Conservation (phyloP, 208 protist genomes). For the Acanthamoeba polyphaga region DNA sequence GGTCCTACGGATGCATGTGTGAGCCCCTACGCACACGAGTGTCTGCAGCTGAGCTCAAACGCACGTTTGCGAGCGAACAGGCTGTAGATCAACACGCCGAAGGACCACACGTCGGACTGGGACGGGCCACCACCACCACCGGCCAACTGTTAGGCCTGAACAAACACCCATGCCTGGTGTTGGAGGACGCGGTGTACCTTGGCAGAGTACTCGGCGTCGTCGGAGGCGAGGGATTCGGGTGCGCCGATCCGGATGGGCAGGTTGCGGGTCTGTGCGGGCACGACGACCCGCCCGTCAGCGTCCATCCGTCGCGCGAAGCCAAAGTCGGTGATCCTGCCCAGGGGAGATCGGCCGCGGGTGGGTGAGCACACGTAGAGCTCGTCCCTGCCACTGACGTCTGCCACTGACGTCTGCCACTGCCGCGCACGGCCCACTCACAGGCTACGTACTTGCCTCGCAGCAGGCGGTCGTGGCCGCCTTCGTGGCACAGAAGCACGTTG, state of each 20-base stretch:
- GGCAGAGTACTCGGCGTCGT: neutral
- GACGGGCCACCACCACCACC: too few relatives aligned
- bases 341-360: neutral
- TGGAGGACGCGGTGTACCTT: neutral
- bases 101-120: conserved; percentile 62
- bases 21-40: neutral
- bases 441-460: conserved; percentile 18
- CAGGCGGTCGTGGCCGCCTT: neutral
- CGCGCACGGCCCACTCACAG: too few relatives aligned
- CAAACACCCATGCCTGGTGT: neutral
- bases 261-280: neutral
- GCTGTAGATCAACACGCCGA: conserved; percentile 68
- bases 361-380: too few relatives aligned
- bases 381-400: neutral
- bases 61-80: conserved; percentile 53
- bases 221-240: conserved; percentile 4
- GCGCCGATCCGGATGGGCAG: neutral
- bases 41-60: neutral
- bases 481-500: conserved; percentile 44
- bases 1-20: neutral
- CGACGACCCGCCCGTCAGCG: neutral
- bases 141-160: too few relatives aligned
- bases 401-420: too few relatives aligned
- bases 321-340: conserved; percentile 28
- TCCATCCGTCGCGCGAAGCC: neutral